These are phyloP conservation scores for Rhizophagus sp. DNA, from an alignment of 192 early-diverging fungal species.

Conservation along the genomic window DNA sequence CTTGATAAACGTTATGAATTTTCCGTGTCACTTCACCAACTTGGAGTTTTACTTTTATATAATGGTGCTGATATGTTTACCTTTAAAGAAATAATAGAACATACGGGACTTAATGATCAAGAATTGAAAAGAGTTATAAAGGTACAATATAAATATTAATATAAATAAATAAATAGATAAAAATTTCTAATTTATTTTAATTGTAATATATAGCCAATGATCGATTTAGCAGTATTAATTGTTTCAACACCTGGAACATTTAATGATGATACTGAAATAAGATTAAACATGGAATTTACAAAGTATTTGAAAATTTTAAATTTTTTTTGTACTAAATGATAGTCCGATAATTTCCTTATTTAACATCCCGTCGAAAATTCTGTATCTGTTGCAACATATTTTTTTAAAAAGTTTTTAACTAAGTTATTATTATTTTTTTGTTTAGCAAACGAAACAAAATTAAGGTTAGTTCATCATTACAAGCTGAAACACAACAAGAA, in stretches of 20 bases:
- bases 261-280: constrained; percentile 30
- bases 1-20: constrained; percentile 80
- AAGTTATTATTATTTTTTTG: neutral
- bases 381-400: no score
- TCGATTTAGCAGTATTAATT: constrained; percentile 55
- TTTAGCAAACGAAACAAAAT: constrained; percentile 80
- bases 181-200: neutral
- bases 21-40: constrained; percentile 70
- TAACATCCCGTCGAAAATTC: no score
- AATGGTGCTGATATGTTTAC: constrained; percentile 52
- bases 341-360: no score
- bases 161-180: no score
- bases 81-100: constrained; percentile 55
- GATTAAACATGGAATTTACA: constrained; percentile 54
- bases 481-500: constrained; percentile 64
- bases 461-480: constrained; percentile 62
- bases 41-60: constrained; percentile 67
- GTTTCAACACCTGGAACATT: constrained; percentile 21
- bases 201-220: constrained; percentile 44
- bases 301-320: constrained; percentile 43
- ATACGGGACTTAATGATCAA: constrained; percentile 50
- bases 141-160: neutral
- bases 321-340: no score
- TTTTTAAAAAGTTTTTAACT: neutral
- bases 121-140: constrained; percentile 63